A percentile compares a stretch with the other conserved stretches of the same genome.
phyloP scores from a whole-genome alignment of 2,329 filamentous ascomycete species.

The Coleophoma eucalyptorum region DNA sequence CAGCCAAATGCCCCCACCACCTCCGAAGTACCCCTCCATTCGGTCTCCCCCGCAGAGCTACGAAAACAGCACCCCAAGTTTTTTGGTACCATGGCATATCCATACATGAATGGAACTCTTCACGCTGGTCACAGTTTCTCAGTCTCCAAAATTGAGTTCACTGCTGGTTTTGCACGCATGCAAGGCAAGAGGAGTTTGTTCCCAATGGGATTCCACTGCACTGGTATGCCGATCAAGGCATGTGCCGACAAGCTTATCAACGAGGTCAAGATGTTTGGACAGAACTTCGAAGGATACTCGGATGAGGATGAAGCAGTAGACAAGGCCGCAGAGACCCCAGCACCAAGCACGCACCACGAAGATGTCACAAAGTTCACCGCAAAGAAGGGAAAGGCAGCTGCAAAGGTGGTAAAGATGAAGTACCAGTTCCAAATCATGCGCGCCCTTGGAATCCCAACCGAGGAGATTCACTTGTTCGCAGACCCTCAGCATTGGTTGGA shows the following conservation, averaged over 20 bases:
- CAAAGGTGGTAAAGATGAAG: conserved; percentile 89
- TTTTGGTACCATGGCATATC: conserved; percentile 76
- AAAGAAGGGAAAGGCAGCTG: conserved; percentile 87
- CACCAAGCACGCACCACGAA: conserved; percentile 66
- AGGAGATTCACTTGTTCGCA: conserved; percentile 91
- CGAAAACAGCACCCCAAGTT: conserved; percentile 85
- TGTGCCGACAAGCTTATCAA: conserved; percentile 91
- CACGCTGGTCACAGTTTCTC: conserved; percentile 94
- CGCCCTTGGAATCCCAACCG: conserved; percentile 78
- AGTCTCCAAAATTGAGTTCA: conserved; percentile 89
- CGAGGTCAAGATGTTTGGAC: conserved; percentile 85
- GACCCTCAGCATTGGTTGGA: conserved; percentile 90
- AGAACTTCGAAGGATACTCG: conserved; percentile 76
- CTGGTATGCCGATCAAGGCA: conserved; percentile 97
- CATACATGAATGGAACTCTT: conserved; percentile 83
- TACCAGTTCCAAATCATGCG: conserved; percentile 97
- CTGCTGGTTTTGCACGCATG: conserved; percentile 82
- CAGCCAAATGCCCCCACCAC: conserved; percentile 79
- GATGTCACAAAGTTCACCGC: conserved; percentile 89
- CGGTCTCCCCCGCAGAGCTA: conserved; percentile 69
- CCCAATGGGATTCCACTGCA: conserved; percentile 93
- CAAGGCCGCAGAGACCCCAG: conserved; percentile 44
- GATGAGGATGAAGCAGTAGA: conserved; percentile 53
- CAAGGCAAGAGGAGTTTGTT: conserved; percentile 84
- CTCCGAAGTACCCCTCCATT: conserved; percentile 70